Evolutionary conservation across 192 early-diverging fungal species (phyloP).

Genomic region (Coemansia sp.): DNA sequence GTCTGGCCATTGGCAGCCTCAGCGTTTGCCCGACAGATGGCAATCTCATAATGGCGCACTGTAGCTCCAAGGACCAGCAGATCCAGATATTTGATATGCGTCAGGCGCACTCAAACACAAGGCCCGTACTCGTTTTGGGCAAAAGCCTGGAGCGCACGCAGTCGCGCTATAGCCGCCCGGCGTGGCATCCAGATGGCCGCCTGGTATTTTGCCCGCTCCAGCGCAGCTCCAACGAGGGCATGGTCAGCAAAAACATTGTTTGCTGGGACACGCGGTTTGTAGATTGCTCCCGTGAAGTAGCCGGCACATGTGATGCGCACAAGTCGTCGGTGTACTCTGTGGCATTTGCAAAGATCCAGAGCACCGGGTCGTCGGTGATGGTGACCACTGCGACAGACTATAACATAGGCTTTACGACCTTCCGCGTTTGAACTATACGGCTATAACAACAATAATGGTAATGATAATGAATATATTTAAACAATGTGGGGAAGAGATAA

Average conservation of each 20-base stretch:
- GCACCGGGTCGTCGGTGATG: conserved; percentile 5
- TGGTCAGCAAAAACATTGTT: conserved; percentile 8
- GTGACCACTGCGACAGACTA: conserved; percentile 21
- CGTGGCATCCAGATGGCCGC: conserved; percentile 34
- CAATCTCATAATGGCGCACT: conserved; percentile 22
- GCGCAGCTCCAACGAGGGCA: neutral
- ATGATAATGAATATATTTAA: too few species aligned
- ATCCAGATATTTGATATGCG: conserved; percentile 23
- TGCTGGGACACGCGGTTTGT: conserved; percentile 38
- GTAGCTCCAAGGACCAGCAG: conserved; percentile 13
- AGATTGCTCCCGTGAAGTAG: conserved; percentile 8
- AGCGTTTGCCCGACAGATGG: conserved; percentile 11
- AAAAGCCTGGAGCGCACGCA: conserved; percentile 6
- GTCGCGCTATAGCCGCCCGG: conserved; percentile 27
- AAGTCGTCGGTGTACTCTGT: conserved; percentile 17
- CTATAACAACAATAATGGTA: too few species aligned
- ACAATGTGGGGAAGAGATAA: too few species aligned
- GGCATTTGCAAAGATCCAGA: conserved; percentile 8
- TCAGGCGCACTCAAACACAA: neutral
- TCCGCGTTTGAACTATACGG: too few species aligned
- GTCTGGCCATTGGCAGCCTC: conserved; percentile 12
- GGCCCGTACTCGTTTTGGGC: conserved; percentile 18
- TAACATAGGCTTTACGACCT: conserved; percentile 27
- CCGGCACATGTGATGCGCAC: conserved; percentile 18
- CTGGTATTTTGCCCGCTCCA: conserved; percentile 30